Base-by-base conservation (phyloP, 345 rosid species). In the Bruguiera sexangula region DNA sequence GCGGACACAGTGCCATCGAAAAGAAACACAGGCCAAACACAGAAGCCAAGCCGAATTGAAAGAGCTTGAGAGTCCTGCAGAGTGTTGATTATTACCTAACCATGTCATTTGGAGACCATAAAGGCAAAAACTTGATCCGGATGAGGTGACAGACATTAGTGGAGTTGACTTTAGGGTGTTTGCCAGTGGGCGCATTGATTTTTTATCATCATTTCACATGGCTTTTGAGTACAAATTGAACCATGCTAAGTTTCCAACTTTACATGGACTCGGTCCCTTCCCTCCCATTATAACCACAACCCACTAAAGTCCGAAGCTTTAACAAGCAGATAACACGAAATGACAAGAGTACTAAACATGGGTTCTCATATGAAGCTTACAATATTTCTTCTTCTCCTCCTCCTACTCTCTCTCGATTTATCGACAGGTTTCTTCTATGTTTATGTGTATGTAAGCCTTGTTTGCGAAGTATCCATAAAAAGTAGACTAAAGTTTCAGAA, bases 221-320 rank as follows among this genome's bases (percentile, higher is more conserved):
- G 81, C 73, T 65, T 75, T 76, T 70, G 76, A 75, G 71, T 77
- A 16, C 61, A 71, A 72, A 62, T 63, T 57, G 75, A 77, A 68
- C 65, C 69, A 73, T 62, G 62, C 79, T 76, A 26, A 75, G 70
- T 68, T 3, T 26, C 19, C 19, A 43, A 26, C 51, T 22, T 58
- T 5, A 27, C 31, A 16, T 46, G 22, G 61, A 26, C 3, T 20
- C 50, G 34, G 22, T 5, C 66, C 54, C 62, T 71, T 43, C 52
- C 52, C 67, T 53, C 15, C 71, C 30, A 75, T 65, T 83, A 85
- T 78, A 85, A 83, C 24, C 18, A 20, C 52, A 59, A 54, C 34
- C 56, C 37, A 27, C 67, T 20, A n/a, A 43, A 60, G 66, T 62
- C 37, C 9, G 0, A 19, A n/a, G 60, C 74, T 56, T 20, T 11